Conservation (phyloP, 192 early-diverging fungal species). For the Backusella liffmaniae region DNA sequence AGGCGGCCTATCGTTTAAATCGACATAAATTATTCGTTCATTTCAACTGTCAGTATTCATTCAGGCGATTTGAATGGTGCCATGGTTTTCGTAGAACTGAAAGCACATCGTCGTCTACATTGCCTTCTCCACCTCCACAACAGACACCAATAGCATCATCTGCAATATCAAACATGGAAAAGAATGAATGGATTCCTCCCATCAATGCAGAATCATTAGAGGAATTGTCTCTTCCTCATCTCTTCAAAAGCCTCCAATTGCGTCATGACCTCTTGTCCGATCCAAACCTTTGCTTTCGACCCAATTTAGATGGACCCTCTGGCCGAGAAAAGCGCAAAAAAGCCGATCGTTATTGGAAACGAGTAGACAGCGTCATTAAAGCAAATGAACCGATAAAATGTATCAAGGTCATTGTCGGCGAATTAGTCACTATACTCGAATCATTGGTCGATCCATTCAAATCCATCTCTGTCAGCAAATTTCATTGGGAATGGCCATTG, state of each 20-base stretch:
- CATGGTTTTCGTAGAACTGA: neutral
- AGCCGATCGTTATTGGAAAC: constrained; percentile 69
- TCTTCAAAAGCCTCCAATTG: constrained; percentile 80
- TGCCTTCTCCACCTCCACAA: neutral
- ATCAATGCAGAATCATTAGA: constrained; percentile 83
- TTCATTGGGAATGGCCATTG: constrained; percentile 32
- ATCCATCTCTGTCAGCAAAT: neutral
- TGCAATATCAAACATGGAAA: neutral
- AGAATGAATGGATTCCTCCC: constrained; percentile 47
- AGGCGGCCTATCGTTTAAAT: neutral
- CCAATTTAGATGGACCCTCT: constrained; percentile 64
- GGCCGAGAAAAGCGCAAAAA: constrained; percentile 54
- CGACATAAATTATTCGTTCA: neutral
- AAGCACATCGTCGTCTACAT: neutral
- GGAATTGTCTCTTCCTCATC: constrained; percentile 80
- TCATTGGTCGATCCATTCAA: neutral
- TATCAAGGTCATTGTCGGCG: neutral
- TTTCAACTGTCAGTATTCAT: neutral
- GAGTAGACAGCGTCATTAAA: constrained; percentile 44
- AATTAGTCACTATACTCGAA: neutral
- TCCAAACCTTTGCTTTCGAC: constrained; percentile 86
- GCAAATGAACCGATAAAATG: neutral
- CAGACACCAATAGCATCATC: neutral
- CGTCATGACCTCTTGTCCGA: constrained; percentile 90
- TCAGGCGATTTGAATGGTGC: neutral